Evolutionary conservation across 352 stramenopile genomes (phyloP), one percentile per base, ranked within the genome.

Genomic region (Halophytophthora batemanensis): DNA sequence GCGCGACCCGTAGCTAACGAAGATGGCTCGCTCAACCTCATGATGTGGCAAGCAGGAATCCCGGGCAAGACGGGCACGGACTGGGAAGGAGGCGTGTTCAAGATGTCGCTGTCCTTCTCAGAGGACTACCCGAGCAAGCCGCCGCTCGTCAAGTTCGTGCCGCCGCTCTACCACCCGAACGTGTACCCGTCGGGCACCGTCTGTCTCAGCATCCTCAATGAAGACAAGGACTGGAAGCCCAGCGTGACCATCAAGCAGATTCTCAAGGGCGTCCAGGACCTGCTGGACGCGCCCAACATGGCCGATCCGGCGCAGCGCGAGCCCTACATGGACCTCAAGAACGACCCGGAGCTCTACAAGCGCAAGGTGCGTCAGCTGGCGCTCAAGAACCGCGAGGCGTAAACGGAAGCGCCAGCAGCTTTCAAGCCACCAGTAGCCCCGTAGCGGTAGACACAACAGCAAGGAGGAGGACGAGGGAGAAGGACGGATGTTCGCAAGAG

Each of bases 171-270:
- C 59, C 97, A 99, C 62, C 91, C 94, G 23, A 98, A 98, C 60
- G 92, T 98, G 38, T 98, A 98, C 68, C 94, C 94, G 18, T 97
- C 87, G 10, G 97, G 97, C 37, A 99, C 97, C 2, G 96, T 99
- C 43, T 99, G 97, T 71, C 71, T 98, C 21, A 97, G 86, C 60
- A 99, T 99, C 61, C 59, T 99, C 34, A 98, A 99, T 66, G 97
- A 99, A 77, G 97, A 99, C 77, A 96, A 98, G 68, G 96, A 96
- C 64, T 99, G 97, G 97, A 96, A 98, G 66, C 97, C 97, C 21
- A 97, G 94, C 19, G 91, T 98, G 48, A 98, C 91, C n/a, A 94
- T 98, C 70, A 97, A 97, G 61, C 96, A 99, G 77, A 98, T 99
- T 64, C 79, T 99, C 51, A 90, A 98, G 66, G 96, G 96, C 45